Percentiles rank a stretch among this genome's conserved stretches.
phyloP scores from a whole-genome alignment of 1,284 basidiomycete species.

The Ganoderma leucocontextum region DNA sequence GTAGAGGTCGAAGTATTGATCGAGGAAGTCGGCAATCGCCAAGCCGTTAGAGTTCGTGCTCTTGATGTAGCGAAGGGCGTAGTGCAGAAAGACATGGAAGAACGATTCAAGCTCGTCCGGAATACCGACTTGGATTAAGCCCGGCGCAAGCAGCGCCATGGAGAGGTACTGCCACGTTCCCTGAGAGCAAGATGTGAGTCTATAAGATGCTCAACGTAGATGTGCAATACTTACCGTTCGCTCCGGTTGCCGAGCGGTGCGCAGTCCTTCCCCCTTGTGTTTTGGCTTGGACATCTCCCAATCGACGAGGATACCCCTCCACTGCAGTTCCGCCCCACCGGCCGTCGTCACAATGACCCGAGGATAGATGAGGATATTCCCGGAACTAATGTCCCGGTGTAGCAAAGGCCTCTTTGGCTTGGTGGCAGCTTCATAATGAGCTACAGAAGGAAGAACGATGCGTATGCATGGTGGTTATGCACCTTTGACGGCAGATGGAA shows the following conservation, averaged over 20 bases:
- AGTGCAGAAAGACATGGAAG: constrained; percentile 10
- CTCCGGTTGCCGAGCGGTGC: not conserved
- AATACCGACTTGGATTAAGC: not conserved
- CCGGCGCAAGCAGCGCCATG: not conserved
- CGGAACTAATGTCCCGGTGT: constrained; percentile 5
- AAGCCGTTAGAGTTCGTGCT: not conserved
- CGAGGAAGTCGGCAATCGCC: not conserved
- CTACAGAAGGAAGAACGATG: not conserved
- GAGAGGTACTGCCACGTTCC: constrained; percentile 5
- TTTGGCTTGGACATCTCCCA: constrained; percentile 11
- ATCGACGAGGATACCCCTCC: constrained; percentile 6
- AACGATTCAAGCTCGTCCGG: constrained; percentile 3
- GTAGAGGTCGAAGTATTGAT: not conserved
- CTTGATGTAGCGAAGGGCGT: not conserved
- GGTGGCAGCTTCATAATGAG: not conserved
- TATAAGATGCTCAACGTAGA: not conserved
- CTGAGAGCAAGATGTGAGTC: not conserved
- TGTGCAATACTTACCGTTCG: not conserved
- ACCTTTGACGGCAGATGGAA: too few relatives aligned
- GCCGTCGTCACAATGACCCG: not conserved
- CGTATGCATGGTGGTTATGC: not conserved
- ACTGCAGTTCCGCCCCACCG: not conserved
- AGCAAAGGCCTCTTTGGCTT: not conserved
- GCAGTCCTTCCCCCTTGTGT: not conserved
- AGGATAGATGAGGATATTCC: constrained; percentile 13